phyloP scores from a whole-genome alignment of 176 grass and related monocot species.

The Stipa capillata region DNA sequence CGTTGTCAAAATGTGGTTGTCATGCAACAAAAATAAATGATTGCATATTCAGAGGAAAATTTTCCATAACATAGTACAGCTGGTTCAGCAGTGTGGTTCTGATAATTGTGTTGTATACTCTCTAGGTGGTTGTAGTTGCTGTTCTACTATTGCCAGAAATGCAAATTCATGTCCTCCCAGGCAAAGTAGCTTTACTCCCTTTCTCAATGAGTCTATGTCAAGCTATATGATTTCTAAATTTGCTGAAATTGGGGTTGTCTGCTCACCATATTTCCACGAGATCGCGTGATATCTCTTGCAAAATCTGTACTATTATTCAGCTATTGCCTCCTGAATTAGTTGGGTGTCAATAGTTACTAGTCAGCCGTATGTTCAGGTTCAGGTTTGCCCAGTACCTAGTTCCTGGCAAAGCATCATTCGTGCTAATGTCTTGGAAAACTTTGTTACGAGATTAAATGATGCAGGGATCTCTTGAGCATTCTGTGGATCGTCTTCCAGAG shows the following conservation, averaged over 20 bases:
- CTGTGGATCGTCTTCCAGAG: too few species aligned
- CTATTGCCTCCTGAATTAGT: too few species aligned
- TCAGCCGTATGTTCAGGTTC: too few species aligned
- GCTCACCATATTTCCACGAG: neutral
- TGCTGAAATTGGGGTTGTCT: neutral
- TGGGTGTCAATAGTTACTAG: too few species aligned
- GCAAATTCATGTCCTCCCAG: neutral
- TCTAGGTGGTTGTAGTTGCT: neutral
- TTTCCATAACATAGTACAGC: neutral
- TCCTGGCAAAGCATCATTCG: too few species aligned
- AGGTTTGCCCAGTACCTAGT: too few species aligned
- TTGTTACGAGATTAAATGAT: too few species aligned
- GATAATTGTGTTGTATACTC: neutral
- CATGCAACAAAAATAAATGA: constrained; percentile 6
- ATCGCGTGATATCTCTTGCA: too few species aligned
- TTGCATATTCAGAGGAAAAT: neutral
- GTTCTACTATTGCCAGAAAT: neutral
- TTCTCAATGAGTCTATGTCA: neutral
- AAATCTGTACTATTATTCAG: too few species aligned
- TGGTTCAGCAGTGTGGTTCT: neutral
- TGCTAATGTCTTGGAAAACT: too few species aligned
- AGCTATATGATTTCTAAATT: neutral
- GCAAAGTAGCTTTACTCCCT: too few species aligned
- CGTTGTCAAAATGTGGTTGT: neutral
- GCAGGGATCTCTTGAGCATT: too few species aligned